Evolutionary conservation across 2,329 filamentous ascomycete genomes (phyloP).

Genomic region (Fusarium nodosum): DNA sequence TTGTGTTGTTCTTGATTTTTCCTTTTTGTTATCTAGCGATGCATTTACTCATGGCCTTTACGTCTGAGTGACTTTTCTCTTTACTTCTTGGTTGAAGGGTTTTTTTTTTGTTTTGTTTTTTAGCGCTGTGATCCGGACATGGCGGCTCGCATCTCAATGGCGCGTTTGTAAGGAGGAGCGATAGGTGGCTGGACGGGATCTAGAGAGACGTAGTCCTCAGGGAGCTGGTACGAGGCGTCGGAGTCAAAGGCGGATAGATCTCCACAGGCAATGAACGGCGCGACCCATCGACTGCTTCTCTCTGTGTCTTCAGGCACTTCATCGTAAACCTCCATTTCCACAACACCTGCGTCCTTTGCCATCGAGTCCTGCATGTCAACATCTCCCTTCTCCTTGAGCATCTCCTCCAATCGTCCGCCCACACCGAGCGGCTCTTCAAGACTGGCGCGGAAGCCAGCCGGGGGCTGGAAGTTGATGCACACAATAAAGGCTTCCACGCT

Average conservation of each 20-base stretch:
- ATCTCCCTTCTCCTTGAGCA: slow-evolving; percentile 60
- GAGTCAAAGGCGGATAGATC: slow-evolving; percentile 96
- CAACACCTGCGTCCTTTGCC: slow-evolving; percentile 53
- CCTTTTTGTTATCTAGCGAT: slow-evolving; percentile 38
- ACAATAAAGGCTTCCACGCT: slow-evolving; percentile 98
- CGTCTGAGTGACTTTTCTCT: slow-evolving; percentile 19
- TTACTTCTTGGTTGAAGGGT: slow-evolving; percentile 21
- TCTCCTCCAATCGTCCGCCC: slow-evolving; percentile 65
- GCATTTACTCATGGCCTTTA: slow-evolving; percentile 33
- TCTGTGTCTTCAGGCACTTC: slow-evolving; percentile 48
- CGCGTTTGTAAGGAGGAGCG: slow-evolving; percentile 92
- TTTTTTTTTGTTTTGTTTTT: slow-evolving; percentile 4
- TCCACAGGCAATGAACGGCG: slow-evolving; percentile 96
- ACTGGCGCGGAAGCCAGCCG: slow-evolving; percentile 79
- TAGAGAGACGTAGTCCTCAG: slow-evolving; percentile 86
- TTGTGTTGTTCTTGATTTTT: slow-evolving; percentile 24
- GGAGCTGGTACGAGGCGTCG: slow-evolving; percentile 92
- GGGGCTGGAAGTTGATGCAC: slow-evolving; percentile 88
- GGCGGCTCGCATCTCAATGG: slow-evolving; percentile 76
- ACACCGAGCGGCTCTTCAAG: slow-evolving; percentile 81
- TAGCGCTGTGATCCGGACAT: slow-evolving; percentile 52
- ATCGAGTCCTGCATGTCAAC: slow-evolving; percentile 62
- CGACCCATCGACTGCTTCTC: slow-evolving; percentile 80
- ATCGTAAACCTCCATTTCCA: slow-evolving; percentile 67
- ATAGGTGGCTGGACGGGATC: slow-evolving; percentile 96